A percentile compares a stretch with the other conserved stretches of the same genome.
phyloP scores from a whole-genome alignment of 768 basidiomycete genomes.

The Termitomyces sp. region DNA sequence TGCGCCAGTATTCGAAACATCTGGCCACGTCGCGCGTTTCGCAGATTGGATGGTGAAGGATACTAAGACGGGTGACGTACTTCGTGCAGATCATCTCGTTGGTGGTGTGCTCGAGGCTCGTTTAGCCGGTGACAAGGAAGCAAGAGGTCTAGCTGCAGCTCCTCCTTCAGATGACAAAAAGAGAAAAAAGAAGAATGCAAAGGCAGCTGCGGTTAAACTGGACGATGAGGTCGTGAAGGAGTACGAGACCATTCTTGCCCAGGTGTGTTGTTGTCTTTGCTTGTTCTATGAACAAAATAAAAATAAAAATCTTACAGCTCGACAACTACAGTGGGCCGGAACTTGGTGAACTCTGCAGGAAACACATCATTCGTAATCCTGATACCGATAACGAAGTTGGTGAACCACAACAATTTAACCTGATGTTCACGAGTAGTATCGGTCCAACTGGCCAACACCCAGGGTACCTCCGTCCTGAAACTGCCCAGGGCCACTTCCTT shows the following conservation, averaged over 20 bases:
- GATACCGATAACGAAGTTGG: conserved; percentile 90
- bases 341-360: conserved; percentile 82
- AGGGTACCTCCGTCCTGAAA: conserved; percentile 95
- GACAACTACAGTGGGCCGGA: conserved; percentile 93
- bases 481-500: conserved; percentile 97
- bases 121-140: conserved; percentile 87
- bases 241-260: conserved; percentile 84
- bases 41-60: conserved; percentile 99
- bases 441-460: conserved; percentile 97
- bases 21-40: conserved; percentile 96
- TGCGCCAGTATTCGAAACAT: conserved; percentile 90
- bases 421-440: conserved; percentile 98
- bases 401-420: conserved; percentile 94
- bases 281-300: not conserved
- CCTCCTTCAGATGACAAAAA: conserved; percentile 60
- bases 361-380: conserved; percentile 80
- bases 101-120: conserved; percentile 89
- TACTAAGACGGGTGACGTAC: conserved; percentile 89
- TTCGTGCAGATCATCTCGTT: conserved; percentile 95
- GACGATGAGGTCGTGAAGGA: conserved; percentile 68
- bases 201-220: conserved; percentile 66
- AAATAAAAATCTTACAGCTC: conserved; percentile 43
- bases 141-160: conserved; percentile 70
- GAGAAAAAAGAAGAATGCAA: conserved; percentile 76
- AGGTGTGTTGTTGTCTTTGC: conserved; percentile 47